A percentile compares a stretch with the other conserved stretches of the same genome.
Evolutionary conservation across 2,329 filamentous ascomycete species (phyloP).

Genomic region (Hymenoscyphus albidus): DNA sequence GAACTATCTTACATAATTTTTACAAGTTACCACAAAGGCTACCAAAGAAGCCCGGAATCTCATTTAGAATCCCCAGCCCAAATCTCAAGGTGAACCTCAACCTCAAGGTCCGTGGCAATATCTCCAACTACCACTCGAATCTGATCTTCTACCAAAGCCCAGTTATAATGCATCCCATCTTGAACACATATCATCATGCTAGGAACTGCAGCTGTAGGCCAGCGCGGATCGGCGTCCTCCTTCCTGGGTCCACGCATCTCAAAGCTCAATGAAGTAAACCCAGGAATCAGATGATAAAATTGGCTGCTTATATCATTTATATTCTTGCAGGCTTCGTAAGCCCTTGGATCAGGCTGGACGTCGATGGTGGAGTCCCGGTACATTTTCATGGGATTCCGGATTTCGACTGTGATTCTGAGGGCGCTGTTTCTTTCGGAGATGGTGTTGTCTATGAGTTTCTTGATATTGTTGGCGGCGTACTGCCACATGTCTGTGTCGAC

Average conservation of each 20-base stretch:
- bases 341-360: not conserved
- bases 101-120: not conserved
- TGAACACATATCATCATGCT: not conserved
- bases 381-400: not conserved
- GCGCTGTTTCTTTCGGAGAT: not conserved
- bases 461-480: not conserved
- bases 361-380: not conserved
- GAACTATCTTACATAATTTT: too few species aligned
- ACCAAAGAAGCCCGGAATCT: too few species aligned
- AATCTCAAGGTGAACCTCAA: not conserved
- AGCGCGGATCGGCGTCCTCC: not conserved
- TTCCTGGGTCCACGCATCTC: not conserved
- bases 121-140: not conserved
- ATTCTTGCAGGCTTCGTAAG: not conserved
- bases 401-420: not conserved
- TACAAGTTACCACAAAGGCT: too few species aligned
- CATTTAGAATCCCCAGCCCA: not conserved
- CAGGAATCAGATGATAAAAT: not conserved
- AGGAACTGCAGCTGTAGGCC: not conserved
- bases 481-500: too few species aligned
- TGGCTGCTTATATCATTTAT: not conserved
- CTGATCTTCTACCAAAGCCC: not conserved
- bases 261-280: not conserved
- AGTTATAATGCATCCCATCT: not conserved
- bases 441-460: not conserved